These are phyloP conservation scores for Lizonia empirigonia DNA, from an alignment of 2,329 filamentous ascomycete species.

Conservation along the genomic window DNA sequence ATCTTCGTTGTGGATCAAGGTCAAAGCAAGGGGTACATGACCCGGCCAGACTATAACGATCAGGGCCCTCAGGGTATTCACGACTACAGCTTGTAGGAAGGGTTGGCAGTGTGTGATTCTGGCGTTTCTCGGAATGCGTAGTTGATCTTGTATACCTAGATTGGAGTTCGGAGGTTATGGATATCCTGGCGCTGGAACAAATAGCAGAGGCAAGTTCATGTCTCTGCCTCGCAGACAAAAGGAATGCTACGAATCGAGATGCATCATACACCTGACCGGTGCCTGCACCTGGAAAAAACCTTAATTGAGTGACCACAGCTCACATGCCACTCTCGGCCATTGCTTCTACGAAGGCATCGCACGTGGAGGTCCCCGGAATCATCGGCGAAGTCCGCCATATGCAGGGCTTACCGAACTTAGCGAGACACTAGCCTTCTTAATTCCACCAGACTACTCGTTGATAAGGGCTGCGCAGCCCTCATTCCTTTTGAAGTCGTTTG, in stretches of 20 bases:
- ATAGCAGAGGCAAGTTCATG: background rate
- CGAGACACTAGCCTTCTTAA: slow-evolving; percentile 19
- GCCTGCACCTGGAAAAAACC: background rate
- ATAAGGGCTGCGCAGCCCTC: slow-evolving; percentile 10
- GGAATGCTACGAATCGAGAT: background rate
- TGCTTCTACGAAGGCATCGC: slow-evolving; percentile 8
- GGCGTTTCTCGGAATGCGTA: slow-evolving; percentile 1
- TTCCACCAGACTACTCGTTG: slow-evolving; percentile 4
- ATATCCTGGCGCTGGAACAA: slow-evolving; percentile 27
- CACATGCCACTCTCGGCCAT: slow-evolving; percentile 3
- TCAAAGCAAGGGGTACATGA: slow-evolving; percentile 71
- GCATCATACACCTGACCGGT: background rate
- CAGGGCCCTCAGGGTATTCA: slow-evolving; percentile 68
- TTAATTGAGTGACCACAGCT: background rate
- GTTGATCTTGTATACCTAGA: slow-evolving; percentile 23
- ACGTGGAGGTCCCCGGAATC: slow-evolving; percentile 15
- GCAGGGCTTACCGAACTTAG: slow-evolving; percentile 12
- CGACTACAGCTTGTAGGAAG: slow-evolving; percentile 52
- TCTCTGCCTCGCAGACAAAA: background rate
- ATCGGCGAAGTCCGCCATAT: slow-evolving; percentile 8
- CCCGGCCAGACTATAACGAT: slow-evolving; percentile 70
- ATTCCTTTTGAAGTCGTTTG: slow-evolving; percentile 11
- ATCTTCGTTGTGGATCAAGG: slow-evolving; percentile 73
- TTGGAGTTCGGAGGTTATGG: slow-evolving; percentile 29
- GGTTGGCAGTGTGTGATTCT: background rate